Evolutionary conservation across 1,284 basidiomycete genomes (phyloP), one percentile per base, ranked within the genome.

Genomic region (Cryptococcus deneoformans): DNA sequence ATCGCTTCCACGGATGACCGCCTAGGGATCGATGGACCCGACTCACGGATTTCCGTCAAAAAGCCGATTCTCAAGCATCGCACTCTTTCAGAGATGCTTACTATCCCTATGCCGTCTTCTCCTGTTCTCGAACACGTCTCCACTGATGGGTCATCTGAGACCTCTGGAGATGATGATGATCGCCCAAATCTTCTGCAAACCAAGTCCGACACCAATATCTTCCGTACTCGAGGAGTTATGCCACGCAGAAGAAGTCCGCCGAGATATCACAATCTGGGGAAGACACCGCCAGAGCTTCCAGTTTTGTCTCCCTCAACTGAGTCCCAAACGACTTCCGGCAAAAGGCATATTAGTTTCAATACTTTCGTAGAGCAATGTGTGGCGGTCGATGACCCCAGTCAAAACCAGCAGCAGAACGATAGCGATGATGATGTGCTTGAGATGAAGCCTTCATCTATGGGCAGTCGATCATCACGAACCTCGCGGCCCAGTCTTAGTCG

Each of bases 351-450:
- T 79, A 89, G 85, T 68, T 99, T 99, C 84, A 98, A 98, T 78
- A 95, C 93, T 1, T 95, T 94, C 70, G 95, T 99, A 42, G 92
- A 98, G 77, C 96, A 98, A 77, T 93, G 87, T 73, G 95, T 99
- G 63, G 90, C 95, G n/a, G 88, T 99, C 70, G 82, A 84, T 58
- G 77, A 80, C 49, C 77, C 75, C 44, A 20, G 54, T 43, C 70
- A 76, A 20, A 66, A 70, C 46, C 62, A 63, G 9, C 47, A 59
- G 37, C 79, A 77, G 40, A 47, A 29, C 46, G 79, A 81, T 47
- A 83, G 82, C n/a, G 77, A 80, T 44, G 79, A 80, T 56, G 85
- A 84, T 56, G 79, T 86, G 50, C 81, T 90, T 49, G 86, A 88
- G 73, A 87, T 88, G 78, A 82, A 83, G 10, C 70, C 75, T 6